Percentiles rank a stretch among this genome's conserved stretches.
These are phyloP conservation scores for Yarrowia sp. DNA, from an alignment of 805 yeast species.

Conservation along the genomic window DNA sequence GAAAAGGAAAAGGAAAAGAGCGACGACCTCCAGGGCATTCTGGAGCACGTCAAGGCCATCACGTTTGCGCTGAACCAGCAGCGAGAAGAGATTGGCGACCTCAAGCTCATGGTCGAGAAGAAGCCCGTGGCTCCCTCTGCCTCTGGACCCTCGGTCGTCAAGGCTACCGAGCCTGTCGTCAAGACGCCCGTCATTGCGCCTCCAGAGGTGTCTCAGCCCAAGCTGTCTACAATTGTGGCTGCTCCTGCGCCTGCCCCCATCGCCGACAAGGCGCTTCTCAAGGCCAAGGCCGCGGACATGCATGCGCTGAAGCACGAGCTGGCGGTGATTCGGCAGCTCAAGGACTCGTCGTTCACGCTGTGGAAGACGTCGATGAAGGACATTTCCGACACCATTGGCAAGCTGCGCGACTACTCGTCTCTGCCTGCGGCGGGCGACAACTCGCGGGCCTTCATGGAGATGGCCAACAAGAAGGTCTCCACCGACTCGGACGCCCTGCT, in stretches of 20 bases:
- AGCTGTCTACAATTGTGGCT: conserved; percentile 1
- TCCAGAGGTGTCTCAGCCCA: conserved; percentile 10
- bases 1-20: conserved; percentile 15
- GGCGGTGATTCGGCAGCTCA: conserved; percentile 33
- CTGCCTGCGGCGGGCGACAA: conserved; percentile 37
- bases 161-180: conserved; percentile 1
- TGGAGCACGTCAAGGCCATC: conserved; percentile 24
- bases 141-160: neutral
- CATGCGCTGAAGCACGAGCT: conserved; percentile 32
- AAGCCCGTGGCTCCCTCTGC: neutral
- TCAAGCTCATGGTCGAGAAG: conserved; percentile 13
- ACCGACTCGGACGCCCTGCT: conserved; percentile 72
- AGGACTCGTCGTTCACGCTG: conserved; percentile 35
- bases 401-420: conserved; percentile 36
- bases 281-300: conserved; percentile 27
- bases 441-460: conserved; percentile 62
- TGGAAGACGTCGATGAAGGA: conserved; percentile 47
- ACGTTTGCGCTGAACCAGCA: conserved; percentile 23
- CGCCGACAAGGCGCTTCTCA: conserved; percentile 20
- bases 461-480: conserved; percentile 69
- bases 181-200: conserved; percentile 19
- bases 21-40: conserved; percentile 9
- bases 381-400: conserved; percentile 46
- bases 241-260: conserved; percentile 3
- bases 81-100: conserved; percentile 19